phyloP scores from a whole-genome alignment of 371 early-diverging fungal genomes.

The Mucor racemosus region DNA sequence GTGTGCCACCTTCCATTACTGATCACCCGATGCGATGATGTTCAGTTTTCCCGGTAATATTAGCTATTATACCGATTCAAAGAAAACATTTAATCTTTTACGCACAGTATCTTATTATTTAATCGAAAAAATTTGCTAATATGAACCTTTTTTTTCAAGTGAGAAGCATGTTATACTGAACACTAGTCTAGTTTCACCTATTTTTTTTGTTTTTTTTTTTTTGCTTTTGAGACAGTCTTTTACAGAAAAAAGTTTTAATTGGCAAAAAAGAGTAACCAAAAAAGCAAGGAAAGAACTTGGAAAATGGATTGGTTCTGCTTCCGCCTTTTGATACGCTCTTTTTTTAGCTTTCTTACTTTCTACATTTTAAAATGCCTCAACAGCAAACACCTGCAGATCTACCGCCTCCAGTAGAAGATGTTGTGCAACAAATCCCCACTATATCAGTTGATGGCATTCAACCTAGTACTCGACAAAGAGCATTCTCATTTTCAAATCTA shows the following conservation, averaged over 20 bases:
- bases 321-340: not conserved
- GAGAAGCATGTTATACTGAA: no score
- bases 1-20: no score
- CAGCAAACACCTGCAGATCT: not conserved
- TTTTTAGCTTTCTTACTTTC: not conserved
- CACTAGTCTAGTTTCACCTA: not conserved
- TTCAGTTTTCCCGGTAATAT: no score
- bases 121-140: no score
- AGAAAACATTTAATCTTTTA: no score
- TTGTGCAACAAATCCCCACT: slow-evolving; percentile 16
- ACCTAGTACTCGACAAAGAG: slow-evolving; percentile 38
- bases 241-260: slow-evolving; percentile 3
- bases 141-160: no score
- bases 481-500: slow-evolving; percentile 45
- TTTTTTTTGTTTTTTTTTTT: not conserved
- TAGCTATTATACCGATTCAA: no score
- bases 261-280: not conserved
- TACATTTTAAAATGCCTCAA: not conserved
- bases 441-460: slow-evolving; percentile 30
- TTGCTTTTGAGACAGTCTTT: not conserved
- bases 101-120: no score
- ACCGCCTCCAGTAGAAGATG: not conserved
- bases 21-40: no score
- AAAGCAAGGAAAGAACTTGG: not conserved
- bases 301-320: slow-evolving; percentile 1